Evolutionary conservation across 441 rosid species (phyloP), one percentile per base, ranked within the genome.

Genomic region (Adansonia madagascariensis): DNA sequence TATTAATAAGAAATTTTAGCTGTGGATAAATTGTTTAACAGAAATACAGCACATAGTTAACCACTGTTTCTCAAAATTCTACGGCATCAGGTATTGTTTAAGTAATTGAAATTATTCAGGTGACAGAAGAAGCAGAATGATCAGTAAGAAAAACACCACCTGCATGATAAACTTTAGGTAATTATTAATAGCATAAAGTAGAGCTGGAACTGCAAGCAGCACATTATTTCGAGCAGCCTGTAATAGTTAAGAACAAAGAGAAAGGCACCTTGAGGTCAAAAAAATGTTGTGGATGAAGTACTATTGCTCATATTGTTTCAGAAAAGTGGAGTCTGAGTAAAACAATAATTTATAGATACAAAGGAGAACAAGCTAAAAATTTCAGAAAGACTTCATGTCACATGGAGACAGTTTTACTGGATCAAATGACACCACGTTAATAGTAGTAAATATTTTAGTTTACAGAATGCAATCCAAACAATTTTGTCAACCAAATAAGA

Each of bases 121-220:
- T n/a, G 35, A 60, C 24, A 35, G 59, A 61, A 46, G 18, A 35
- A 31, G 35, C 56, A 41, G 9, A 8, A 18, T 12, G 44, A 35
- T 57, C 20, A 31, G 8, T 24, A 74, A 53, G 75, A 61, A 77
- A 77, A 68, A 56, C 18, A 49, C 47, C 85, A 89, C 95, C 95
- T 91, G 95, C 95, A 91, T 91, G 76, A 77, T 82, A 84, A 91
- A 91, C 87, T 91, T 91, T 75, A 91, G 84, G 80, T 91, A 91
- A 80, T 91, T 91, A 79, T 89, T 91, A 80, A 91, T 78, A 18
- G 95, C 95, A 82, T 89, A 91, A 8, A 91, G 88, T 77, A 89
- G 57, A 27, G 95, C 92, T 53, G 95, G 95, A 84, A 88, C 90
- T 49, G 95, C 95, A 64, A 91, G 93, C 80, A 91, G 91, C 76